Evolutionary conservation across 2,329 filamentous ascomycete species (phyloP), one percentile per base, ranked within the genome.

Genomic region (Talaromyces rugulosus): DNA sequence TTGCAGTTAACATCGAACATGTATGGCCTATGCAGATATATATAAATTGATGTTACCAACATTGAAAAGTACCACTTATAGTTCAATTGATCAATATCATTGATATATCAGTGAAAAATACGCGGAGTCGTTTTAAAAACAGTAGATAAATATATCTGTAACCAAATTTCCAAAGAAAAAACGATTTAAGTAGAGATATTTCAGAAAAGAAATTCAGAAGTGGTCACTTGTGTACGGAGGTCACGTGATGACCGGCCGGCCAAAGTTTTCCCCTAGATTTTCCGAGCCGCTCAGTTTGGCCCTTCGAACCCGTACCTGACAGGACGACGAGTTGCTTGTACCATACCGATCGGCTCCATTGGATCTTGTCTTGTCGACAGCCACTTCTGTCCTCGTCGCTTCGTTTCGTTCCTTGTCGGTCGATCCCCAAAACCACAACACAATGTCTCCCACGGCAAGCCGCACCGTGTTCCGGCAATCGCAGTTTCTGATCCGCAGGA

Each of bases 401-500:
- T 63, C 60, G 69, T 66, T 62, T 66, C 67, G 64, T 66, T 66
- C 63, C 60, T 60, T 63, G 64, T 66, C 65, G 66, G 66, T 68
- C 67, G 63, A 68, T 65, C 66, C 70, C 40, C 12, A 14, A 51
- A 47, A 58, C 18, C 53, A 34, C 50, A 31, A 30, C 73, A 77
- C 71, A 67, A 80, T 80, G 78, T 75, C 77, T 67, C 73, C 71
- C 64, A 69, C 77, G 67, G 73, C 73, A 67, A 76, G 77, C 68
- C 77, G 78, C 71, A 73, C 76, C 69, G 71, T 78, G 60, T 72
- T 80, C 67, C 78, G 78, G 62, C 78, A 80, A 72, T 78, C 77
- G 71, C 77, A 77, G 74, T 76, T 77, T 70, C 72, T 80, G 68
- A 71, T 78, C 70, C 78, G 78, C 64, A 74, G 77, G 69, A 75